These are phyloP conservation scores for Aspergillus candidus DNA, from an alignment of 2,329 filamentous ascomycete species.

Conservation along the genomic window DNA sequence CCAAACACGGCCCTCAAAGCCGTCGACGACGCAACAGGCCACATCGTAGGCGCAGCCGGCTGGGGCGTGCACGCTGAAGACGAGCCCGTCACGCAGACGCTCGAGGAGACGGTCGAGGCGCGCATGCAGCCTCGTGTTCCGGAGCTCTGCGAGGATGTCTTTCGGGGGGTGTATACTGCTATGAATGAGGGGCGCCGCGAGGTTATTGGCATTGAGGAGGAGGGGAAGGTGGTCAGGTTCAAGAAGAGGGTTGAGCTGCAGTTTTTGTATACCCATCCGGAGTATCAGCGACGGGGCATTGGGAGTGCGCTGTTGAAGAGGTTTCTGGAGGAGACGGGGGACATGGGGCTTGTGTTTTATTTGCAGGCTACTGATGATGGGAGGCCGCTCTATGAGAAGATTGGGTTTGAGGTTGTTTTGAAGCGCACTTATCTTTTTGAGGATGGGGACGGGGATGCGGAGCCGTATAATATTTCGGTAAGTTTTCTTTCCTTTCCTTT, in stretches of 20 bases:
- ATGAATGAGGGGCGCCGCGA: neutral
- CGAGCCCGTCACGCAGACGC: neutral
- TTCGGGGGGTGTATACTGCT: neutral
- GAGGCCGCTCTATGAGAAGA: slow-evolving; percentile 5
- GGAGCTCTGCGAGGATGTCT: neutral
- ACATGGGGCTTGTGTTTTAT: neutral
- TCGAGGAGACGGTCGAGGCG: neutral
- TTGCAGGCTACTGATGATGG: slow-evolving; percentile 9
- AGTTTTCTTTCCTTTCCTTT: no score
- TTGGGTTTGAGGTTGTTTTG: slow-evolving; percentile 13
- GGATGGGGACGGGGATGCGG: no score
- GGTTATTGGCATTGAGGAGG: neutral
- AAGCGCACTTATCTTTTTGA: no score
- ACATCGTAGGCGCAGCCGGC: neutral
- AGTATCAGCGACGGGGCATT: slow-evolving; percentile 1
- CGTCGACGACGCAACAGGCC: neutral
- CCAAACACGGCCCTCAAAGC: neutral
- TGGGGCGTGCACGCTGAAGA: neutral
- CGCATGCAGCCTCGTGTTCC: neutral
- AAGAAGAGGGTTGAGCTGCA: neutral
- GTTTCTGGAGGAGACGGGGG: slow-evolving; percentile 3
- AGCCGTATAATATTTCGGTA: no score
- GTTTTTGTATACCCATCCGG: slow-evolving; percentile 6
- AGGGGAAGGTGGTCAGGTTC: neutral
- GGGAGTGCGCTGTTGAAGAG: slow-evolving; percentile 1